Base-by-base conservation (phyloP, 495 filamentous ascomycete species). In the Talaromyces liani region DNA sequence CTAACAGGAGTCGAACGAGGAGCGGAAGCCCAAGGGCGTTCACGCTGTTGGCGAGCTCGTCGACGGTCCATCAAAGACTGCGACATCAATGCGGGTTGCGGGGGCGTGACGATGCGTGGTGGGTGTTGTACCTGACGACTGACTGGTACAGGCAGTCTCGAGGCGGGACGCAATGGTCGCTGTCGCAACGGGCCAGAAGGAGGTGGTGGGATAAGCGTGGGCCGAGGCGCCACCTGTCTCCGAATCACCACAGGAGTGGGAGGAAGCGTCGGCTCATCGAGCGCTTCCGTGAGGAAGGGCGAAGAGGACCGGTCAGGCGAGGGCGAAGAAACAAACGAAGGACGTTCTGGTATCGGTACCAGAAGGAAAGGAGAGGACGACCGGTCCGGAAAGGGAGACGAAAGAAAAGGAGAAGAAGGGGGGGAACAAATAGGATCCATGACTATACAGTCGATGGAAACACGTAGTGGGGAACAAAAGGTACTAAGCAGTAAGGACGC, bases 11-110 rank as follows among this genome's bases (percentile, higher is more conserved):
- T 20, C 25, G 33, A 27, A 58, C 56, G 25, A 34, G 24, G 25
- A 33, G 56, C 31, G 56, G 33, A 58, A 31, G 25, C 31, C 56
- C 56, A 58, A 58, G 56, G 56, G 27, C 33, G 56, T 18, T 58
- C 25, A 36, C 56, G 25, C 56, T 58, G 10, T 34, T 34, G 25
- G 14, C 56, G 56, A 58, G 56, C 56, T n/a, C 25, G 27, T 58
- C 24, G 25, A 31, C 31, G 56, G 25, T 58, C 56, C 25, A 33
- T 27, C 33, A 33, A 20, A 10, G 25, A 20, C 8, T 31, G 56
- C 25, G 25, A 18, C 27, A 34, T 6, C 25, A 20, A 34, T 18
- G 56, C 56, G 27, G 7, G 27, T 3, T 18, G 56, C 22, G 25
- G 56, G 4, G 56, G 31, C 6, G 25, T 14, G 33, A 14, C 24